Evolutionary conservation across 2,329 filamentous ascomycete species (phyloP).

Genomic region (Colletotrichum noveboracense): DNA sequence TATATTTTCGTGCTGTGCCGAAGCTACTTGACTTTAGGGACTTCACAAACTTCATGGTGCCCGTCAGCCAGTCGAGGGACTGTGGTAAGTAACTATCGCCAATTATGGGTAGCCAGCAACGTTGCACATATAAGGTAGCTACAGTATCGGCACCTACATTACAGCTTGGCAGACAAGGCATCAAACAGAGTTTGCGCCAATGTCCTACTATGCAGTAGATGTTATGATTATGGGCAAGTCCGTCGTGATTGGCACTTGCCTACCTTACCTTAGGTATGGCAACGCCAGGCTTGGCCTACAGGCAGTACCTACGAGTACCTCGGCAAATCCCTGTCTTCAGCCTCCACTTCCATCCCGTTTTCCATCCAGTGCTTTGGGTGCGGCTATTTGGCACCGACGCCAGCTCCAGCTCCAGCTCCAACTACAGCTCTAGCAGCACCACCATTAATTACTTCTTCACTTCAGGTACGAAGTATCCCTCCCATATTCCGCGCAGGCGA

Average conservation of each 20-base stretch:
- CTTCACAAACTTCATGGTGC: neutral
- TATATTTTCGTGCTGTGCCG: neutral
- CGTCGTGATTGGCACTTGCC: neutral
- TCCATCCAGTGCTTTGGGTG: constrained; percentile 12
- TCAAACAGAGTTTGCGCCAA: neutral
- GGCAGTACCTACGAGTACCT: neutral
- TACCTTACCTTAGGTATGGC: neutral
- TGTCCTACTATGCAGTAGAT: neutral
- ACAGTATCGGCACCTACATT: neutral
- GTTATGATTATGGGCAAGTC: neutral
- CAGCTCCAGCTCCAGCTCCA: neutral
- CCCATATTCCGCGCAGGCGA: neutral
- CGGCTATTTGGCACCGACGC: neutral
- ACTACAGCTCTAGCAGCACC: neutral
- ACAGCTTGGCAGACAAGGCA: neutral
- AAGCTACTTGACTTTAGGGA: neutral
- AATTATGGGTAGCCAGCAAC: neutral
- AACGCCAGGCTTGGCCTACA: neutral
- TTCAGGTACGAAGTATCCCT: neutral
- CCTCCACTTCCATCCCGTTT: constrained; percentile 16
- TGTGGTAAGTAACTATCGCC: neutral
- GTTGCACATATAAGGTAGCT: neutral
- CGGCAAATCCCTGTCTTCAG: neutral
- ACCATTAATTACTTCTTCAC: neutral
- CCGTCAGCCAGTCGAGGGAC: neutral